These are phyloP conservation scores for Biscogniauxia marginata DNA, from an alignment of 2,329 filamentous ascomycete genomes.

Conservation along the genomic window DNA sequence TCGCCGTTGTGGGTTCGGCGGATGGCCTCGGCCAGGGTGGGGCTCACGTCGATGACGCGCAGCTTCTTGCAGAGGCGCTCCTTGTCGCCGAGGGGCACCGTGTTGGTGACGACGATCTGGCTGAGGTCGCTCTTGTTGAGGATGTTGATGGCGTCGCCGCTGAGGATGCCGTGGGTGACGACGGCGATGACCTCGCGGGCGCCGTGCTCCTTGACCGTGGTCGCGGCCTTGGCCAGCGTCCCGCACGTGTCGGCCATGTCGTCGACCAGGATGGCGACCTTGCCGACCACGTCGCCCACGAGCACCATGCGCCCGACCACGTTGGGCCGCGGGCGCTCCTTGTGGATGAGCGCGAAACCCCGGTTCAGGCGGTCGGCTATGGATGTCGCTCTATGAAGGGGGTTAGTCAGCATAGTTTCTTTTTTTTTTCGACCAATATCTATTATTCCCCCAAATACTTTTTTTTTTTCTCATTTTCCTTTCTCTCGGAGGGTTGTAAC, in stretches of 20 bases:
- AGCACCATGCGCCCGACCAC: slow-evolving; percentile 92
- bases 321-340: slow-evolving; percentile 82
- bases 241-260: slow-evolving; percentile 98
- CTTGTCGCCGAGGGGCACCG: slow-evolving; percentile 74
- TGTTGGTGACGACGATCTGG: slow-evolving; percentile 76
- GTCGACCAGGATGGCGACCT: slow-evolving; percentile 93
- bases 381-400: slow-evolving; percentile 66
- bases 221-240: slow-evolving; percentile 76
- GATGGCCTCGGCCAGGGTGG: slow-evolving; percentile 62
- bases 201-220: slow-evolving; percentile 82
- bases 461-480: not conserved
- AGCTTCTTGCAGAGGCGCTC: slow-evolving; percentile 66
- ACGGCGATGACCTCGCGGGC: slow-evolving; percentile 89
- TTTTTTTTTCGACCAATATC: not conserved
- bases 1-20: slow-evolving; percentile 59
- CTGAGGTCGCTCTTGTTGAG: slow-evolving; percentile 68
- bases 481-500: not conserved
- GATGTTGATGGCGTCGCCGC: slow-evolving; percentile 66
- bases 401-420: slow-evolving; percentile 6
- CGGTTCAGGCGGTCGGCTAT: slow-evolving; percentile 91
- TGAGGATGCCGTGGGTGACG: slow-evolving; percentile 87
- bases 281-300: slow-evolving; percentile 89
- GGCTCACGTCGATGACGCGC: slow-evolving; percentile 75
- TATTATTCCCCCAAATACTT: too few relatives aligned
- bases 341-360: slow-evolving; percentile 92